Evolutionary conservation across 2,329 filamentous ascomycete genomes (phyloP).

Genomic region (Lachnellula occidentalis): DNA sequence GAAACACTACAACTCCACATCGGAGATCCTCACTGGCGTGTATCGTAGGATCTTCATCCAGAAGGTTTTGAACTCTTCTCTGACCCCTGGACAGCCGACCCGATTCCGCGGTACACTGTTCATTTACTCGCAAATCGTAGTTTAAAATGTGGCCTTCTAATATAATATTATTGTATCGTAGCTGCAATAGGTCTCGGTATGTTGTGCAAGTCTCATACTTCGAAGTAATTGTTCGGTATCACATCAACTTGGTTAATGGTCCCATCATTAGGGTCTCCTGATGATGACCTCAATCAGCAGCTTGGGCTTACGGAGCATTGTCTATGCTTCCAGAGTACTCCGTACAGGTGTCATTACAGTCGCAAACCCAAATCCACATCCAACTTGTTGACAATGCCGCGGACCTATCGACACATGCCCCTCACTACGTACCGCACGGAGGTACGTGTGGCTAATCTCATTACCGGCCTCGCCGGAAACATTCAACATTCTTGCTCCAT

Average conservation of each 20-base stretch:
- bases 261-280: too few species aligned
- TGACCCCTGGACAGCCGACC: conserved; percentile 9
- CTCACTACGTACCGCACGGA: too few species aligned
- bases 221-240: too few species aligned
- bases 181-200: too few species aligned
- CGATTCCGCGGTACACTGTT: conserved; percentile 17
- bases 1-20: too few species aligned
- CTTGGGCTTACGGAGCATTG: neutral
- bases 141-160: neutral
- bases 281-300: neutral
- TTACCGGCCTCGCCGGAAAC: too few species aligned
- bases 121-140: neutral
- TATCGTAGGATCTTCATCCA: conserved; percentile 4
- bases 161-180: too few species aligned
- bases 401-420: too few species aligned
- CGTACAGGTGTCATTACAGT: neutral
- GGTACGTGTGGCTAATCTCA: too few species aligned
- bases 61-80: conserved; percentile 15
- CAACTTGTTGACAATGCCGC: too few species aligned
- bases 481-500: too few species aligned
- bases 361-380: neutral
- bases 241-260: neutral
- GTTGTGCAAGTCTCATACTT: neutral
- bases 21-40: neutral
- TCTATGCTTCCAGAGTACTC: neutral